A percentile compares a stretch with the other conserved stretches of the same genome.
phyloP scores from a whole-genome alignment of 2,329 filamentous ascomycete species.

The Helicocarpus griseus region DNA sequence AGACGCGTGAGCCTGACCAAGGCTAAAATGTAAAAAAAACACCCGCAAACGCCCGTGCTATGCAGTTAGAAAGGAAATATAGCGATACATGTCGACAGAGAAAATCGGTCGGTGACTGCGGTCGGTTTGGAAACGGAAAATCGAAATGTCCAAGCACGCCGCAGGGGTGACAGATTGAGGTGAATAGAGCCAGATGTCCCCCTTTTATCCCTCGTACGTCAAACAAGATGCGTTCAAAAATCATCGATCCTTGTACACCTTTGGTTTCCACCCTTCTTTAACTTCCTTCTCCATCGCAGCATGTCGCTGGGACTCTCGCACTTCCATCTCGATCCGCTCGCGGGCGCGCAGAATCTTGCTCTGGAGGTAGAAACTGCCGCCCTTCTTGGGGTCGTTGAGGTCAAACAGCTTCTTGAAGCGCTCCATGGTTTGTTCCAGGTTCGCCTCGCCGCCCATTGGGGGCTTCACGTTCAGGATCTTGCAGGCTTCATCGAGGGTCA shows the following conservation, averaged over 20 bases:
- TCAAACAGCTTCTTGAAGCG: slow-evolving; percentile 95
- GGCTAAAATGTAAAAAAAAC: neutral
- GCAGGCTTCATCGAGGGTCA: slow-evolving; percentile 93
- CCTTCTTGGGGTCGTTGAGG: slow-evolving; percentile 86
- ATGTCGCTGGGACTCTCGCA: slow-evolving; percentile 61
- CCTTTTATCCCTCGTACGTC: neutral
- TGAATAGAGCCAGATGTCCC: neutral
- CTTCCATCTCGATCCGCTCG: slow-evolving; percentile 83
- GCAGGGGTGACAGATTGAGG: neutral
- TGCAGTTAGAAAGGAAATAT: slow-evolving; percentile 2
- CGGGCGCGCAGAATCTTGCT: slow-evolving; percentile 90
- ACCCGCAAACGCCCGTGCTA: neutral
- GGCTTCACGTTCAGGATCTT: slow-evolving; percentile 94
- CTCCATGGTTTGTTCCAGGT: slow-evolving; percentile 69
- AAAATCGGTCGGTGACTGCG: neutral
- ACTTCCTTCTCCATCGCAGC: slow-evolving; percentile 66
- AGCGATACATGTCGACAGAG: neutral
- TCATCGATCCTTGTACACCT: slow-evolving; percentile 80
- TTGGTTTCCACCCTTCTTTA: slow-evolving; percentile 84
- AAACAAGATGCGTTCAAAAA: slow-evolving; percentile 1
- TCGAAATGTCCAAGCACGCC: neutral
- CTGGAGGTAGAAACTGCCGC: slow-evolving; percentile 95
- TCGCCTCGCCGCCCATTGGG: slow-evolving; percentile 64
- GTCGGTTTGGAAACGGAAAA: neutral
- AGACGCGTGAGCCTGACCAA: neutral